A percentile compares a stretch with the other conserved stretches of the same genome.
Evolutionary conservation across 345 rosid genomes (phyloP).

Genomic region (Rhizophora apiculata): DNA sequence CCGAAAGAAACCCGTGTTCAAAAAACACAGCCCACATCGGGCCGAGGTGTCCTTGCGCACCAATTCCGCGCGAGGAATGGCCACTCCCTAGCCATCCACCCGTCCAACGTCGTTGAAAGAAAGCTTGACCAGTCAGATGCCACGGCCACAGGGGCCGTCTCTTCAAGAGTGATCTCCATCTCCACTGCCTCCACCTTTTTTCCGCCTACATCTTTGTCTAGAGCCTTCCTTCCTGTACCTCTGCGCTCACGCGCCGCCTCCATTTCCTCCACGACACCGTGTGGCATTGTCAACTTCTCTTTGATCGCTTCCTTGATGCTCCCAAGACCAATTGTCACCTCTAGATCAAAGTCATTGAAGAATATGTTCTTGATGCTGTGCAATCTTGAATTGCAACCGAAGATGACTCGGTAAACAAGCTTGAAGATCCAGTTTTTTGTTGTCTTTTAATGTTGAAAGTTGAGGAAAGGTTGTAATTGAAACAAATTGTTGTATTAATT

Average conservation of each 20-base stretch:
- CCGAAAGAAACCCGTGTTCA: too few relatives aligned
- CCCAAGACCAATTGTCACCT: constrained; percentile 35
- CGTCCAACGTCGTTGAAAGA: constrained; percentile 66
- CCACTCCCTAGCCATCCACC: constrained; percentile 31
- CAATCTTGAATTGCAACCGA: too few relatives aligned
- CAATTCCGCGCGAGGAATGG: neutral
- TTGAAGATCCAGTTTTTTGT: too few relatives aligned
- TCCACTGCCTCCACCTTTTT: constrained; percentile 10
- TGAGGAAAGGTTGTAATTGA: too few relatives aligned
- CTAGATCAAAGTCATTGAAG: constrained; percentile 3
- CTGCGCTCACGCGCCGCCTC: neutral
- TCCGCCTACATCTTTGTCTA: neutral
- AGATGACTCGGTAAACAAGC: too few relatives aligned
- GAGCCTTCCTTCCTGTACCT: constrained; percentile 16
- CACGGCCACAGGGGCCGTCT: constrained; percentile 24
- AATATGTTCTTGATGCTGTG: too few relatives aligned
- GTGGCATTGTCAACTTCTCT: constrained; percentile 40
- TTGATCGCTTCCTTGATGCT: constrained; percentile 30
- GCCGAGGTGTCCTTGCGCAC: neutral
- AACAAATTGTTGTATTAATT: too few relatives aligned
- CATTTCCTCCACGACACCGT: constrained; percentile 32
- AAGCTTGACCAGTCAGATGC: constrained; percentile 43
- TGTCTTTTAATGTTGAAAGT: too few relatives aligned
- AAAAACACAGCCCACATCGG: too few relatives aligned
- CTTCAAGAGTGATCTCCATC: constrained; percentile 7